Evolutionary conservation across 169 alveolate genomes (phyloP).

Genomic region (Plasmodium blacklocki): DNA sequence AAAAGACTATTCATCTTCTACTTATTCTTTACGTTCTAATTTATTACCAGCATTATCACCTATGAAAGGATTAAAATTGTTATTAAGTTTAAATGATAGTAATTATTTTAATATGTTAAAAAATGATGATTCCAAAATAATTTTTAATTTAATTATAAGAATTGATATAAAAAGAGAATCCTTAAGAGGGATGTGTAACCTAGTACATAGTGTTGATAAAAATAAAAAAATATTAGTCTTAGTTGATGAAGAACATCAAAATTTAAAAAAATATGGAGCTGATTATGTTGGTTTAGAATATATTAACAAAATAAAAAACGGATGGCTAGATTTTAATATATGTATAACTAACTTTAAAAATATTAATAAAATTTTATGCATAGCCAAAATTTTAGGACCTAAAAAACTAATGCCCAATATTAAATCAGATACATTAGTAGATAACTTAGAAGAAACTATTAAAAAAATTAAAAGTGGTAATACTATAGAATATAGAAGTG

Average conservation of each 20-base stretch:
- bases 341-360: constrained; percentile 88
- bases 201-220: constrained; percentile 58
- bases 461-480: constrained; percentile 80
- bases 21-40: neutral
- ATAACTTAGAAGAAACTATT: constrained; percentile 79
- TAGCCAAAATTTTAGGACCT: constrained; percentile 94
- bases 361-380: constrained; percentile 88
- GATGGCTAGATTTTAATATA: constrained; percentile 92
- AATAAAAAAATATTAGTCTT: constrained; percentile 53
- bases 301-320: constrained; percentile 84
- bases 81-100: constrained; percentile 21
- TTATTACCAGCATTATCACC: constrained; percentile 52
- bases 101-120: neutral
- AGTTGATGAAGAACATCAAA: constrained; percentile 40
- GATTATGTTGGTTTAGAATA: constrained; percentile 83
- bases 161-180: constrained; percentile 73
- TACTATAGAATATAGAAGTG: constrained; percentile 82
- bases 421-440: constrained; percentile 88
- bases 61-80: constrained; percentile 51
- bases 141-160: constrained; percentile 37
- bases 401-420: constrained; percentile 94
- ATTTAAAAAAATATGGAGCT: constrained; percentile 79
- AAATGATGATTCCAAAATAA: constrained; percentile 13
- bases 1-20: neutral
- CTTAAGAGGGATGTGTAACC: constrained; percentile 67